Evolutionary conservation across 441 rosid genomes (phyloP).

Genomic region (Pelargonium australe): DNA sequence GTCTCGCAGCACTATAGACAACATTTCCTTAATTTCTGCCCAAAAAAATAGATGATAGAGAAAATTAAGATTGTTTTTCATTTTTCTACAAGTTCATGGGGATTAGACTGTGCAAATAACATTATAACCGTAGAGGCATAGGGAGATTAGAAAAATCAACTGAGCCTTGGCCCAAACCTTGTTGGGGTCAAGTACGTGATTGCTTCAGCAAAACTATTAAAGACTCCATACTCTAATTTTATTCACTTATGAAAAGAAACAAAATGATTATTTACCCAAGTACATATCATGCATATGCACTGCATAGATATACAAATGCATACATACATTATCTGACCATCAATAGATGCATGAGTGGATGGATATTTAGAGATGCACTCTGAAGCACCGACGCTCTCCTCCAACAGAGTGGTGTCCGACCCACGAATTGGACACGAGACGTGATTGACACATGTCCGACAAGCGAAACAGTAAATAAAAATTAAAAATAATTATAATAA

Average conservation of each 20-base stretch:
- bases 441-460: no score
- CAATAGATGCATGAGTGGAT: neutral
- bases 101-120: neutral
- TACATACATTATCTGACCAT: neutral
- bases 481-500: no score
- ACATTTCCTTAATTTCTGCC: constrained; percentile 85
- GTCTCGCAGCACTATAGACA: constrained; percentile 69
- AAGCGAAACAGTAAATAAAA: no score
- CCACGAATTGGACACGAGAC: no score
- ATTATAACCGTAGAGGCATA: neutral
- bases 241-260: neutral
- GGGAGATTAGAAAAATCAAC: neutral
- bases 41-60: constrained; percentile 24
- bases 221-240: neutral
- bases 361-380: neutral
- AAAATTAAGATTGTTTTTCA: constrained; percentile 12
- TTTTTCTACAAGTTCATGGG: neutral
- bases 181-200: neutral
- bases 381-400: no score
- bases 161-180: neutral
- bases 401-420: no score
- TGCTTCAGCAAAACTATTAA: neutral
- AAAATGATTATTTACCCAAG: neutral
- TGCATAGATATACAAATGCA: neutral
- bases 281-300: neutral